phyloP scores from a whole-genome alignment of 1,284 basidiomycete genomes.

The Schizophyllum amplum region DNA sequence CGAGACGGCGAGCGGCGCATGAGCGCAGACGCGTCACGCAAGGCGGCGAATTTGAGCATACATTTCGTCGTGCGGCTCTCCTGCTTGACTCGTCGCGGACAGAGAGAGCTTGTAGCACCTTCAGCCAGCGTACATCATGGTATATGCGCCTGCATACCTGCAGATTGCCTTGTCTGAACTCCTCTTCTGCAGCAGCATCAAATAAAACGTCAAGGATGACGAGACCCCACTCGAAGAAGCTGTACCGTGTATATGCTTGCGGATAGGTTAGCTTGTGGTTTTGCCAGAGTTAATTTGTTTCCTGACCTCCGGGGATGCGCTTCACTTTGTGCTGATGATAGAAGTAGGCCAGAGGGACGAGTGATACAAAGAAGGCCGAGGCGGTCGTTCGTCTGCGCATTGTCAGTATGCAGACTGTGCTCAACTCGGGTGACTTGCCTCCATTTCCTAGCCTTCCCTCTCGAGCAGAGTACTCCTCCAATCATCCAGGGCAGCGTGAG shows the following conservation, averaged over 20 bases:
- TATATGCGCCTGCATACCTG: constrained; percentile 36
- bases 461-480: constrained; percentile 54
- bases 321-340: constrained; percentile 82
- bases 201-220: constrained; percentile 76
- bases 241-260: constrained; percentile 77
- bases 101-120: constrained; percentile 1
- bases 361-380: constrained; percentile 49
- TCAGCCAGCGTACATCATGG: too few relatives aligned
- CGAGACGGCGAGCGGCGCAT: too few relatives aligned
- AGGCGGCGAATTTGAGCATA: constrained; percentile 32
- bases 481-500: constrained; percentile 87
- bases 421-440: constrained; percentile 35
- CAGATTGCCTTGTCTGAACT: constrained; percentile 49
- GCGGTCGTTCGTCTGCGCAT: background rate
- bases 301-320: constrained; percentile 67
- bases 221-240: constrained; percentile 83
- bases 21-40: constrained; percentile 18
- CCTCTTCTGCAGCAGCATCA: constrained; percentile 60
- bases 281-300: constrained; percentile 1
- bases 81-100: background rate
- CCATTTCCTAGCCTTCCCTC: constrained; percentile 33
- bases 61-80: constrained; percentile 25
- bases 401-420: constrained; percentile 1
- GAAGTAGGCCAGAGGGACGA: constrained; percentile 76
- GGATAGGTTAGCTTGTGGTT: background rate